phyloP scores from a whole-genome alignment of 352 stramenopile species.

The Phytophthora parvispora region DNA sequence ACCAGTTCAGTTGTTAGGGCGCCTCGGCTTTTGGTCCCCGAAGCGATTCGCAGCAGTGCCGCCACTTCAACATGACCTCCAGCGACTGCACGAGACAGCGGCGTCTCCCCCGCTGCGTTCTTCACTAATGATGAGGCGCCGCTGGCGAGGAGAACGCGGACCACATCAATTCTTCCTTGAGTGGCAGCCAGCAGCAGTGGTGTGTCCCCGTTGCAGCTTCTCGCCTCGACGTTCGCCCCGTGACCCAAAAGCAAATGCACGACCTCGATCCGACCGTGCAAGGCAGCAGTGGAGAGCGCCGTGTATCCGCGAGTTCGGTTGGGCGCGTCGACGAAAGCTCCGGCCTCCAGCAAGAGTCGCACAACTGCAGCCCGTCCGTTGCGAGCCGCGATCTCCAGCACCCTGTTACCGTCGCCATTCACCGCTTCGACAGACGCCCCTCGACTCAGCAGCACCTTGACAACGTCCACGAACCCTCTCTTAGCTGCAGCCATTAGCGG shows the following conservation, averaged over 20 bases:
- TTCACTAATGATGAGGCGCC: constrained; percentile 14
- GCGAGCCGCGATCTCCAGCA: constrained; percentile 34
- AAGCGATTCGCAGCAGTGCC: constrained; percentile 27
- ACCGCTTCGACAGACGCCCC: constrained; percentile 27
- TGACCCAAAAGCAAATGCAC: constrained; percentile 31
- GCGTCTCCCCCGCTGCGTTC: constrained; percentile 32
- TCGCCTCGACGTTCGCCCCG: constrained; percentile 17
- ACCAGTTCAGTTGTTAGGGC: constrained; percentile 10
- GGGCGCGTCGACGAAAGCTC: constrained; percentile 31
- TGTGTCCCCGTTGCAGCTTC: constrained; percentile 34
- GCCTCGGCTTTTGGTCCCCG: constrained; percentile 15
- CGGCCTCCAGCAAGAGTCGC: constrained; percentile 25
- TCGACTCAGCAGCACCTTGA: constrained; percentile 27
- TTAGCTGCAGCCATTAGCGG: constrained; percentile 40
- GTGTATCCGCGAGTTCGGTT: constrained; percentile 39
- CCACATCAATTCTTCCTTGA: constrained; percentile 31
- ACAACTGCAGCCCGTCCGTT: constrained; percentile 23
- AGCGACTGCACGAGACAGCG: constrained; percentile 28
- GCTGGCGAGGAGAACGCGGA: constrained; percentile 23
- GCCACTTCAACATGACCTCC: constrained; percentile 33
- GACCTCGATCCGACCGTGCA: constrained; percentile 22
- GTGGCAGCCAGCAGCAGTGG: constrained; percentile 33
- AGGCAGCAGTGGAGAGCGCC: constrained; percentile 29
- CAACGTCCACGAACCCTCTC: constrained; percentile 24
- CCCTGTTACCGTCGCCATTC: constrained; percentile 32